Evolutionary conservation across 495 filamentous ascomycete genomes (phyloP).

Genomic region (Saxophila tyrrhenica): DNA sequence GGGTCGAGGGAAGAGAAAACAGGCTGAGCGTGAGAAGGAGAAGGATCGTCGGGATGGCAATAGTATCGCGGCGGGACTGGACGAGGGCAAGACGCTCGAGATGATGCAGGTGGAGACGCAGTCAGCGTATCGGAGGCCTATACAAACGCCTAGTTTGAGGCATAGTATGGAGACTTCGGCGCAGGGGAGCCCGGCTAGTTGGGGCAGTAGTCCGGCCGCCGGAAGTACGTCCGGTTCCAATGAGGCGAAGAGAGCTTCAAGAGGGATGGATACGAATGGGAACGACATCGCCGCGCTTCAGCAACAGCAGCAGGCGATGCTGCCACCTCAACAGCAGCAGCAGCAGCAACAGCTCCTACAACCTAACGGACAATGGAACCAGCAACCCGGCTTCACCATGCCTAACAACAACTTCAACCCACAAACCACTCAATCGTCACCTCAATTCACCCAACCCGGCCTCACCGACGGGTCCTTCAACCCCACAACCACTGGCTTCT

Average conservation of each 20-base stretch:
- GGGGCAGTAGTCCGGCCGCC: constrained; percentile 3
- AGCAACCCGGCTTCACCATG: background rate
- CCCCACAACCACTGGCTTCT: background rate
- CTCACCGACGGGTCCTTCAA: background rate
- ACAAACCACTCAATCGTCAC: background rate
- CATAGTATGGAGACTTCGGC: background rate
- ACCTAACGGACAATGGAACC: background rate
- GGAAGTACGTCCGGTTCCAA: background rate
- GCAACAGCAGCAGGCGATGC: constrained; percentile 2
- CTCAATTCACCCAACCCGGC: background rate
- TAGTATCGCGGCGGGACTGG: constrained; percentile 4
- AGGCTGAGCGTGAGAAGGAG: constrained; percentile 21
- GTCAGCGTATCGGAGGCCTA: constrained; percentile 10
- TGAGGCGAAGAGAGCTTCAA: background rate
- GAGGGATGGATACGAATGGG: background rate
- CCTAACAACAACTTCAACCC: background rate
- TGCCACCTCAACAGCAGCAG: background rate
- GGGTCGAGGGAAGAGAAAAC: constrained; percentile 70
- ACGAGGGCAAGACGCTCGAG: constrained; percentile 17
- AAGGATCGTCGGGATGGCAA: constrained; percentile 18
- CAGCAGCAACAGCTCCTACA: constrained; percentile 1
- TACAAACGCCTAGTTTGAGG: constrained; percentile 15
- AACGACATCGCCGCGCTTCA: background rate
- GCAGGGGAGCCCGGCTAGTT: constrained; percentile 12
- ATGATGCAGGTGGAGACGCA: constrained; percentile 20